These are phyloP conservation scores for Rhypophila decipiens DNA, from an alignment of 495 filamentous ascomycete species.

Conservation along the genomic window DNA sequence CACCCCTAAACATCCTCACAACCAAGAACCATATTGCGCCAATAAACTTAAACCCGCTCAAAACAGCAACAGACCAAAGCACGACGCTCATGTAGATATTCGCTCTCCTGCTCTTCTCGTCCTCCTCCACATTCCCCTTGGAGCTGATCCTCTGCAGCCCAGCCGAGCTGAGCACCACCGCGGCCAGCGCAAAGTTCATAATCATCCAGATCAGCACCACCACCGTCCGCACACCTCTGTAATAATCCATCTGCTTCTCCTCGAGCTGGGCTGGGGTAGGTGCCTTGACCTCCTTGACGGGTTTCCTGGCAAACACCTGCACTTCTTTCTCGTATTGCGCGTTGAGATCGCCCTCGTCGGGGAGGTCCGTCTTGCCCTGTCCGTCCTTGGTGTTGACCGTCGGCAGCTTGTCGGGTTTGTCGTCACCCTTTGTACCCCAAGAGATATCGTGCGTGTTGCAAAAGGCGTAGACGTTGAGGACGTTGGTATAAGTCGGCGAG, in stretches of 20 bases:
- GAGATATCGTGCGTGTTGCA: slow-evolving; percentile 99
- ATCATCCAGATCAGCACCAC: slow-evolving; percentile 97
- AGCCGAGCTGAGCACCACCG: slow-evolving; percentile 79
- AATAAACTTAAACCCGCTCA: slow-evolving; percentile 83
- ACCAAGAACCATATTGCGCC: slow-evolving; percentile 95
- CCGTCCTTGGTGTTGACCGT: slow-evolving; percentile 82
- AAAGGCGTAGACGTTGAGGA: slow-evolving; percentile 98
- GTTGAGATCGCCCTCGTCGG: slow-evolving; percentile 75
- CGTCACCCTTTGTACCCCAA: slow-evolving; percentile 98
- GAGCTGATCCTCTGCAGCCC: slow-evolving; percentile 64
- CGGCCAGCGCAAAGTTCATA: slow-evolving; percentile 83
- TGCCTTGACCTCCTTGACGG: slow-evolving; percentile 59
- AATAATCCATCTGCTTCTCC: slow-evolving; percentile 96
- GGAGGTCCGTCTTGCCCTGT: slow-evolving; percentile 89
- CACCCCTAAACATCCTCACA: slow-evolving; percentile 75
- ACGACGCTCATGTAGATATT: slow-evolving; percentile 87
- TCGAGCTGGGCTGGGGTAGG: slow-evolving; percentile 48
- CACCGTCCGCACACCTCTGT: slow-evolving; percentile 86
- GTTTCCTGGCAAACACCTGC: slow-evolving; percentile 60
- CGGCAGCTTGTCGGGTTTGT: slow-evolving; percentile 86
- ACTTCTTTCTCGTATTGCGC: slow-evolving; percentile 89
- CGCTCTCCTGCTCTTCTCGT: slow-evolving; percentile 41
- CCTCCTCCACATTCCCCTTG: slow-evolving; percentile 22
- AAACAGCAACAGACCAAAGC: slow-evolving; percentile 83
- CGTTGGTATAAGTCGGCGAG: slow-evolving; percentile 98